Base-by-base conservation (phyloP, 768 basidiomycete genomes). In the Russula dissimulans region DNA sequence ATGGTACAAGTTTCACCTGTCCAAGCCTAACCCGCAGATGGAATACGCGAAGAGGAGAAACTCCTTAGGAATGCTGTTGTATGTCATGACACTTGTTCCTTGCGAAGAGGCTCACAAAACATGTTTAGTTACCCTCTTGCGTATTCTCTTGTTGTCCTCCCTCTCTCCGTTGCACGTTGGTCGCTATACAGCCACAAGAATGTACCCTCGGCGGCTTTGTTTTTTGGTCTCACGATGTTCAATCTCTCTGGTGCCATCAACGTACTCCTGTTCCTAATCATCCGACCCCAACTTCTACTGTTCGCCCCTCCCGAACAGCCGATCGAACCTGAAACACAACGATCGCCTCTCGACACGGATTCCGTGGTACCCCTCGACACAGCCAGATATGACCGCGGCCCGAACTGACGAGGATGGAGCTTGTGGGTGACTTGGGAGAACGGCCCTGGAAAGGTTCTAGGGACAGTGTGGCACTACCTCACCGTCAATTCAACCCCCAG, bases 161-260 rank as follows among this genome's bases (percentile, higher is more conserved):
- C 78, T 0, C 63, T 77, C 10, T 75, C 75, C 54, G 62, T 77
- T 51, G 71, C 71, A 14, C 75, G 77, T 46, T 78, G 75, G 75
- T 70, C 71, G 22, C 65, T 63, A 12, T 76, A 75, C 59, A 42
- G 57, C 15, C 45, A 18, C 14, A 59, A 53, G 15, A 9, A 47
- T 4, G 64, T 72, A 48, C 67, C 71, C 4, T 65, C 73, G 10
- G 69, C 71, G 12, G 71, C 72, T 26, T 74, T 69, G 15, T 71
- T 77, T 43, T 65, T 67, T 34, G 71, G 69, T 42, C 62, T 68
- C 12, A 57, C 69, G 11, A 54, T 75, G 17, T 76, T 73, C 60
- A 65, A 69, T 6, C 72, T 77, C 54, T 76, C 73, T 51, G 77
- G 78, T 15, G 63, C 70, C 38, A 61, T 71, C 54, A 79, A 78